A percentile compares a stretch with the other conserved stretches of the same genome.
Conservation (phyloP, 805 yeast species). For the Helenozyma baotianmanensis region DNA sequence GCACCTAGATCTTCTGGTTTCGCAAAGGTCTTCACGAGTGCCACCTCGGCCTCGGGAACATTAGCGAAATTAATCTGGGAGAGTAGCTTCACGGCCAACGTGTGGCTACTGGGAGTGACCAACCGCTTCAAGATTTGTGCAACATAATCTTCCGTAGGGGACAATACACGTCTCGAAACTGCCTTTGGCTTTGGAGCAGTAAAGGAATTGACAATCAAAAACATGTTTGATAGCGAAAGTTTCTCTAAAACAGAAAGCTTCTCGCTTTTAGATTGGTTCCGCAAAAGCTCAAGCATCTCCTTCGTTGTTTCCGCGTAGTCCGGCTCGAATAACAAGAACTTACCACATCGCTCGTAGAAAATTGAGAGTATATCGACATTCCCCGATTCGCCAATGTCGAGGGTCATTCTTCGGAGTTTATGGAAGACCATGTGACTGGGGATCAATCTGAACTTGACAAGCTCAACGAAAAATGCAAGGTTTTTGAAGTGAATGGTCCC, state of each 20-base stretch:
- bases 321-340: conserved; percentile 51
- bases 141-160: conserved; percentile 10
- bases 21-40: conserved; percentile 41
- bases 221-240: conserved; percentile 53
- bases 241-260: conserved; percentile 51
- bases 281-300: conserved; percentile 57
- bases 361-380: conserved; percentile 66
- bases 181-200: conserved; percentile 2
- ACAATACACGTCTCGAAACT: too few species aligned
- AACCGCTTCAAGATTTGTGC: conserved; percentile 10
- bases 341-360: conserved; percentile 73
- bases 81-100: conserved; percentile 3
- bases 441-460: conserved; percentile 69
- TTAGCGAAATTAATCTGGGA: conserved; percentile 44
- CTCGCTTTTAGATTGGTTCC: conserved; percentile 44
- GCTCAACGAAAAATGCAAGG: conserved; percentile 64
- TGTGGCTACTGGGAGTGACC: conserved; percentile 2
- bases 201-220: conserved; percentile 50
- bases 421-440: conserved; percentile 72
- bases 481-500: conserved; percentile 52
- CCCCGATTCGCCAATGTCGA: conserved; percentile 45
- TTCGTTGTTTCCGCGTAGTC: conserved; percentile 57
- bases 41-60: conserved; percentile 27
- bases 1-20: conserved; percentile 60
- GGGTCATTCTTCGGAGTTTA: conserved; percentile 57